These are phyloP conservation scores for Trichophyton schoenleinii DNA, from an alignment of 2,329 filamentous ascomycete species.

Conservation along the genomic window DNA sequence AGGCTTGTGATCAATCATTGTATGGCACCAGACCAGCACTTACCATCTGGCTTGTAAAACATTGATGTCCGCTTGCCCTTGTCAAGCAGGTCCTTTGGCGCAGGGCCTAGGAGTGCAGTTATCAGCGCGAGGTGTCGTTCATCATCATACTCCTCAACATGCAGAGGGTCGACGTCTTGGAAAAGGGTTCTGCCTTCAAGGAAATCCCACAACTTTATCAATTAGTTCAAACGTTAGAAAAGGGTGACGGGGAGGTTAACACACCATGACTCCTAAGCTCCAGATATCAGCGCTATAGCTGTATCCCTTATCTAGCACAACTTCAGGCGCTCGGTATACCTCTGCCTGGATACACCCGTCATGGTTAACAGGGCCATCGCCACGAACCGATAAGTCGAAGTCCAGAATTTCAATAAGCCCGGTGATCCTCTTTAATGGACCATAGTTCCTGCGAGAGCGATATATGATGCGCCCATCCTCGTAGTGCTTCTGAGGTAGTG, in stretches of 20 bases:
- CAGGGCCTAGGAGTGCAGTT: slow-evolving; percentile 10
- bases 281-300: slow-evolving; percentile 28
- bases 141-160: slow-evolving; percentile 15
- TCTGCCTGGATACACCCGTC: slow-evolving; percentile 36
- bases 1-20: slow-evolving; percentile 7
- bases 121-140: slow-evolving; percentile 14
- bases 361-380: slow-evolving; percentile 19
- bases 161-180: slow-evolving; percentile 15
- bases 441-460: slow-evolving; percentile 23
- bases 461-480: slow-evolving; percentile 23
- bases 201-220: slow-evolving; percentile 23
- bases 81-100: slow-evolving; percentile 10
- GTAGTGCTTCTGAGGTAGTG: slow-evolving; percentile 21
- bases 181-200: slow-evolving; percentile 21
- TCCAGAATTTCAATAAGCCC: slow-evolving; percentile 23
- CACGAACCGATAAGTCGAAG: slow-evolving; percentile 23
- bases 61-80: slow-evolving; percentile 11
- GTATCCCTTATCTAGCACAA: slow-evolving; percentile 24
- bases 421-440: slow-evolving; percentile 14
- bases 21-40: slow-evolving; percentile 14
- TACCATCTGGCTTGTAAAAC: slow-evolving; percentile 17
- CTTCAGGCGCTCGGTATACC: slow-evolving; percentile 26
- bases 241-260: not conserved
- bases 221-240: slow-evolving; percentile 8
- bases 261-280: slow-evolving; percentile 27